Base-by-base conservation (phyloP, 371 early-diverging fungal genomes). In the Rhizopus sp. region DNA sequence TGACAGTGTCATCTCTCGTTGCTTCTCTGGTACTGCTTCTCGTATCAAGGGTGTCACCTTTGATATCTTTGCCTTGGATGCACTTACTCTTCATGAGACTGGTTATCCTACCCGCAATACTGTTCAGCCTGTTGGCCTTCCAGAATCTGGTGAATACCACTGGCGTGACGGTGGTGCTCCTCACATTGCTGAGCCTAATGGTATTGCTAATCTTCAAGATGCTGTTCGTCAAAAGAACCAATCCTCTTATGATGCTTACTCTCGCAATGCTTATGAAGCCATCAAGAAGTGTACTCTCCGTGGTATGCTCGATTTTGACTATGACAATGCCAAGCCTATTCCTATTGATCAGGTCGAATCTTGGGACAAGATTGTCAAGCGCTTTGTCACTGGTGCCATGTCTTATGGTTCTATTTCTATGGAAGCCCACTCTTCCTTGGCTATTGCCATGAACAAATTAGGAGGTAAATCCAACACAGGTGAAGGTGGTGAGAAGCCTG, bases 301-400 rank as follows among this genome's bases (percentile, higher is more conserved):
- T 62, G 98, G 98, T 33, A 82, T 95, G 78, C 88, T 98, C 9
- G 96, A 95, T 50, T 93, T 97, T 62, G 86, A 89, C 57, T 88
- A 77, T 63, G 86, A 86, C 15, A 84, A 85, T 50, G 73, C 79
- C 52, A 83, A 72, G 52, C 74, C 93, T 4, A 85, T 98, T 51
- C 91, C 96, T 7, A 57, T 98, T 15, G 96, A 96, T 12, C 88
- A 95, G 64, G 98, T 98, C 37, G 98, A 98, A 80, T 90, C 95
- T 46, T 98, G 98, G 98, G 91, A 92, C 13, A 77, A 78, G 45
- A 95, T 98, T 71, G 96, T 94, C 52, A 92, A 90, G 83, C 88
- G 97, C 32, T 98, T 96, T 79, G 92, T 91, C 64, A 98, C 98
- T 16, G 98, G 98, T 55, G 98, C 98, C 61, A 98, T 98, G 98